Percentiles rank a stretch among this genome's conserved stretches.
Conservation (phyloP, 164 flowering plant genomes). For the Saururus chinensis region DNA sequence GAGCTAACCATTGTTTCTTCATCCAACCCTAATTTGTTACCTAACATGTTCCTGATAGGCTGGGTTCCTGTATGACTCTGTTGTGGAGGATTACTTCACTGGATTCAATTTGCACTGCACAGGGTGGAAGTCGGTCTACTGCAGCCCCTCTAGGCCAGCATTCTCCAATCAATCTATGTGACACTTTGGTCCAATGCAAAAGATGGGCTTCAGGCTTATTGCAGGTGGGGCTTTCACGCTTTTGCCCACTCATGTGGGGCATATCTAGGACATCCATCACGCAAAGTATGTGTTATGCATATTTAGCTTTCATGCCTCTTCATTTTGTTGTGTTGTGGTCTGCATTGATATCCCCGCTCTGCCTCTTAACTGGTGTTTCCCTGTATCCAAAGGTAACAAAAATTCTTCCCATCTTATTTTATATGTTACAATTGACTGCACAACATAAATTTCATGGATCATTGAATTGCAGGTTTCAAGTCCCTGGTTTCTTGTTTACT, state of each 20-base stretch:
- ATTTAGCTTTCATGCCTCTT: slow-evolving; percentile 2
- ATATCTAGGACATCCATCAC: slow-evolving; percentile 6
- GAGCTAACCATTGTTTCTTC: too few relatives aligned
- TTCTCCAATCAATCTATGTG: slow-evolving; percentile 10
- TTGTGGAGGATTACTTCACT: too few relatives aligned
- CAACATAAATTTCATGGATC: too few relatives aligned
- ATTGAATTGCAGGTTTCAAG: too few relatives aligned
- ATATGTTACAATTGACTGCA: too few relatives aligned
- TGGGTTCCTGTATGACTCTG: too few relatives aligned
- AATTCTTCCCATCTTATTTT: too few relatives aligned
- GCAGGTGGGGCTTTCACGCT: slow-evolving; percentile 16
- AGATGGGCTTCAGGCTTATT: slow-evolving; percentile 17
- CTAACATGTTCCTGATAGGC: slow-evolving; percentile 2
- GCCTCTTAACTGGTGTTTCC: slow-evolving; percentile 12
- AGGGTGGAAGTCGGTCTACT: too few relatives aligned
- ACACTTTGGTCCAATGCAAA: too few relatives aligned
- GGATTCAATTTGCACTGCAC: too few relatives aligned
- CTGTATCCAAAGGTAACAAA: slow-evolving; percentile 14
- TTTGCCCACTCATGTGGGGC: slow-evolving; percentile 22
- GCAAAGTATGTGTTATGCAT: slow-evolving; percentile 11
- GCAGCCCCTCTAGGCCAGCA: slow-evolving; percentile 5
- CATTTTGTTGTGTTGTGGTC: slow-evolving; percentile 2
- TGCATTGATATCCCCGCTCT: slow-evolving; percentile 12
- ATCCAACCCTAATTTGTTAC: too few relatives aligned
- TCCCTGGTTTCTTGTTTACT: too few relatives aligned